Evolutionary conservation across 2,329 filamentous ascomycete species (phyloP), one percentile per base, ranked within the genome.

Genomic region (Epichloe elymi): DNA sequence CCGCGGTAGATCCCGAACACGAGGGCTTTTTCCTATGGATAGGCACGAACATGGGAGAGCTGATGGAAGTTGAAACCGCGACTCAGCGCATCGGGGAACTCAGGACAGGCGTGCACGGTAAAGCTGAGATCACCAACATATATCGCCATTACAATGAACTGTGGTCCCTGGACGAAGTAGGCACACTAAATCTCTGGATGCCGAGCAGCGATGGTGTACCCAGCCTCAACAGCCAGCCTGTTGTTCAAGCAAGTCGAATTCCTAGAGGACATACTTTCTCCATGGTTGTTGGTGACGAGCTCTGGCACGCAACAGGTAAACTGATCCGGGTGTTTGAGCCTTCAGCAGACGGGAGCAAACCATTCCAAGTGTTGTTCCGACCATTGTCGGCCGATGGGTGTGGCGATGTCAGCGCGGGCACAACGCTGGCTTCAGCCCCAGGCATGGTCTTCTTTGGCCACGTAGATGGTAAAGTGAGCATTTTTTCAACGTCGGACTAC

Each of bases 151-250:
- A 81, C 55, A 88, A 88, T 57, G 87, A 96, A 61, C 79, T 98
- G 64, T 98, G 93, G 93, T 90, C 90, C 0, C 67, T 98, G 46
- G 93, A 97, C 63, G 90, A 96, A 56, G 82, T 85, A 45, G 93
- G 93, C 11, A 86, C 85, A 44, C 70, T 98, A 14, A 82, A 88
- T 57, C 79, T 97, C 5, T 98, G 93, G 93, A 82, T 80, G 1
- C 83, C 90, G 4, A 86, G 89, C 59, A 68, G 68, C 44, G 79
- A 79, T 5, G 83, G 85, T 0, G 75, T 83, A 30, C 89, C 90
- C 1, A 91, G 81, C 54, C 68, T 97, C 33, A 78, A 81, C 51
- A 80, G 82, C 51, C 84, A 79, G 50, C 88, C 88, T 20, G 68
- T 72, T 37, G 69, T 71, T 35, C 83, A 86, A 59, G 84, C 81